Percentiles rank a stretch among this genome's conserved stretches.
These are phyloP conservation scores for Priceomyces fermenticarens DNA, from an alignment of 805 yeast genomes.

Conservation along the genomic window DNA sequence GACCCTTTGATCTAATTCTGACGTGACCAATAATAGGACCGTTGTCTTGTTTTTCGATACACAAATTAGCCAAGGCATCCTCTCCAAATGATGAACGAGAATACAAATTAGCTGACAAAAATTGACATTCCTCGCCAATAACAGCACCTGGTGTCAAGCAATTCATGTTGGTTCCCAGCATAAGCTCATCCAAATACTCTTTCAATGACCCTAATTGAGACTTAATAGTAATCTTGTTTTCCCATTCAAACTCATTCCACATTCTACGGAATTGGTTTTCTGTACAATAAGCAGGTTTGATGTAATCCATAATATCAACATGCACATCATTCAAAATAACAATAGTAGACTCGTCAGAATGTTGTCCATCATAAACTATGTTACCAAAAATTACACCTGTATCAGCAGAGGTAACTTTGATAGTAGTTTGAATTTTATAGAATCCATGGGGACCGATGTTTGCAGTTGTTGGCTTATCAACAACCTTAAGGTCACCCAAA, in stretches of 20 bases:
- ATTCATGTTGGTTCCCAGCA: slow-evolving; percentile 88
- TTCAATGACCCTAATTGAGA: slow-evolving; percentile 64
- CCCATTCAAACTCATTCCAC: slow-evolving; percentile 99
- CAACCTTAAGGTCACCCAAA: slow-evolving; percentile 90
- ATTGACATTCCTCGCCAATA: slow-evolving; percentile 85
- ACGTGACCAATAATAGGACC: slow-evolving; percentile 90
- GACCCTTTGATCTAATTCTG: slow-evolving; percentile 95
- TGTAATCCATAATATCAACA: slow-evolving; percentile 95
- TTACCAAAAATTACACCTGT: slow-evolving; percentile 98
- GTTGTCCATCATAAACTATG: slow-evolving; percentile 93
- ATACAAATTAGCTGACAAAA: slow-evolving; percentile 90
- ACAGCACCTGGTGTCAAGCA: slow-evolving; percentile 90
- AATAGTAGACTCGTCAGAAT: slow-evolving; percentile 83
- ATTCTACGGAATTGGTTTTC: slow-evolving; percentile 89
- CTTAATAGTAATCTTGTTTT: slow-evolving; percentile 89
- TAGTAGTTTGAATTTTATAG: slow-evolving; percentile 82
- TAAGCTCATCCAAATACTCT: slow-evolving; percentile 71
- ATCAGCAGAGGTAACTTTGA: slow-evolving; percentile 95
- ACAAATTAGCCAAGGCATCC: slow-evolving; percentile 93
- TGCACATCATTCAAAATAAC: slow-evolving; percentile 93
- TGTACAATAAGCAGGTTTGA: slow-evolving; percentile 88
- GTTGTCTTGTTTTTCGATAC: slow-evolving; percentile 76
- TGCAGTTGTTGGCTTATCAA: slow-evolving; percentile 84
- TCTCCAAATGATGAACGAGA: slow-evolving; percentile 94
- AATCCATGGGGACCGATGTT: slow-evolving; percentile 98